Evolutionary conservation across 129 eudicot genomes (phyloP), one percentile per base, ranked within the genome.

Genomic region (Arctium lappa): DNA sequence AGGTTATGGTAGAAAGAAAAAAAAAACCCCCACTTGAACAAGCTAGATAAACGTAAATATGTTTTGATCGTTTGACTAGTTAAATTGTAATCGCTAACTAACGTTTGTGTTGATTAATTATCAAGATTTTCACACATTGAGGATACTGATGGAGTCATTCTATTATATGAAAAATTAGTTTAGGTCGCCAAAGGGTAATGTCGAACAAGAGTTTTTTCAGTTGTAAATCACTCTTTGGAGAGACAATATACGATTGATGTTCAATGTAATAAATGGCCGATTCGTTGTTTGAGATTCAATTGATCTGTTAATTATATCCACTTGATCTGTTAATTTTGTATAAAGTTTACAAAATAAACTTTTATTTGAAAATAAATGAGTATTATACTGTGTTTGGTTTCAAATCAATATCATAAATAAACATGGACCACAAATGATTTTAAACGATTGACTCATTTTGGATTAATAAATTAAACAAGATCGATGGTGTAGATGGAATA

Each of bases 341-440:
- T 1, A 42, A 38, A 27, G 0, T 73, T 39, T 2, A 5, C 3
- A 60, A n/a, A 60, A 60, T 60, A 60, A 60, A 60, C 65, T 53
- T 13, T 16, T 11, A n/a, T 60, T 13, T 16, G 68, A 60, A 5
- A n/a, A 60, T 60, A 16, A 7, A 60, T n/a, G 4, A 56, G 65
- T 56, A 60, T 60, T n/a, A 60, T 18, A 66, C 27, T 66, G 12
- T 66, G 71, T 22, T 66, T 18, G 71, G 71, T 66, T 66, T 18
- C 33, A 66, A 66, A 66, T 8, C 27, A 10, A 8, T 39, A 73
- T 40, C 36, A 73, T 40, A 70, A 38, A 39, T 22, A 71, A 18
- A 10, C 50, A 48, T 80, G 77, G 83, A 71, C 77, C 70, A 33
- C 83, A 46, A 70, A 69, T 71, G 70, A 48, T 37, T 32, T 32